Conservation (phyloP, 768 basidiomycete species). For the Amanita exitialis region DNA sequence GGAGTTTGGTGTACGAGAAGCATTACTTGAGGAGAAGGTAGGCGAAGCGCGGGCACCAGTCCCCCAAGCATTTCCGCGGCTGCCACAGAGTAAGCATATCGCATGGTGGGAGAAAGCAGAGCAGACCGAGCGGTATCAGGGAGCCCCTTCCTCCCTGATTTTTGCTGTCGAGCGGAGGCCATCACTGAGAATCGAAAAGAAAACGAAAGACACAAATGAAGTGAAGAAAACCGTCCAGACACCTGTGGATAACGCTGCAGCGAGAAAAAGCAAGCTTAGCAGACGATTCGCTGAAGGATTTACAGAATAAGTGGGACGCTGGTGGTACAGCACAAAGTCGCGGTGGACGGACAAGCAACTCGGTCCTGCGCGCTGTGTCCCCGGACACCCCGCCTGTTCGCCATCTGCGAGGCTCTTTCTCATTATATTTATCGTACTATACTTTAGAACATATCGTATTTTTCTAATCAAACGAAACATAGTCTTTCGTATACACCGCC, state of each 20-base stretch:
- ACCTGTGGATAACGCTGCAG: slow-evolving; percentile 20
- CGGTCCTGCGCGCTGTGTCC: slow-evolving; percentile 1
- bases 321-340: slow-evolving; percentile 11
- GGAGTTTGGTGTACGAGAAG: slow-evolving; percentile 24
- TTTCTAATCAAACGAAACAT: too few species aligned
- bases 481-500: not conserved
- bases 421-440: not conserved
- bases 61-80: slow-evolving; percentile 46
- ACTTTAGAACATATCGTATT: not conserved
- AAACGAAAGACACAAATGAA: slow-evolving; percentile 22
- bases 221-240: slow-evolving; percentile 26
- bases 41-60: slow-evolving; percentile 58
- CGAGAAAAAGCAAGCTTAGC: slow-evolving; percentile 2
- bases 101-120: slow-evolving; percentile 6
- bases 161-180: slow-evolving; percentile 59
- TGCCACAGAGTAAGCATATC: slow-evolving; percentile 15
- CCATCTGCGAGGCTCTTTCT: not conserved
- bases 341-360: slow-evolving; percentile 6
- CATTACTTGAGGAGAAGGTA: slow-evolving; percentile 44
- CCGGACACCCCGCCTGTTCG: not conserved
- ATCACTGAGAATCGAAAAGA: slow-evolving; percentile 27
- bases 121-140: slow-evolving; percentile 48
- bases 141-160: slow-evolving; percentile 52
- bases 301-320: slow-evolving; percentile 10
- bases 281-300: slow-evolving; percentile 3